phyloP scores from a whole-genome alignment of 1,284 basidiomycete species.

The Coniferiporia sulphurascens region DNA sequence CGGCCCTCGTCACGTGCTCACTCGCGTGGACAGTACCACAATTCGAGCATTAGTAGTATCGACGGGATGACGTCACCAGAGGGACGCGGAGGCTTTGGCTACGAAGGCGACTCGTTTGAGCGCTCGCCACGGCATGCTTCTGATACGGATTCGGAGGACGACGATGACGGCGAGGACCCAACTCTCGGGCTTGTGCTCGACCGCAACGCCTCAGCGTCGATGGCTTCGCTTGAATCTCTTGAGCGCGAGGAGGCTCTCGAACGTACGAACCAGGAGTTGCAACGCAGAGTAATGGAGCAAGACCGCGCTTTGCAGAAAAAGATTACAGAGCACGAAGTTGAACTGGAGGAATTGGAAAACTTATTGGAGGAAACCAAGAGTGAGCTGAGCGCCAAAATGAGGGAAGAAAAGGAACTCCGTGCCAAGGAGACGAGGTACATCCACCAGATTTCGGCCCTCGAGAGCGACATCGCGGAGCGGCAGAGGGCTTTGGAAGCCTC shows the following conservation, averaged over 20 bases:
- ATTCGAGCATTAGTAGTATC: conserved; percentile 16
- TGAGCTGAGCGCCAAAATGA: conserved; percentile 70
- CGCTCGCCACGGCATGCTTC: conserved; percentile 27
- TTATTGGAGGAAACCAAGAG: conserved; percentile 67
- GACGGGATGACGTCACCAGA: conserved; percentile 8
- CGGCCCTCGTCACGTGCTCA: conserved; percentile 59
- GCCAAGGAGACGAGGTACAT: conserved; percentile 72
- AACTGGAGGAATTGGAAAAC: conserved; percentile 70
- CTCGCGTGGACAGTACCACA: conserved; percentile 39
- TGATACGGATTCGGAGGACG: conserved; percentile 40
- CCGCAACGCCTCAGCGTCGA: conserved; percentile 44
- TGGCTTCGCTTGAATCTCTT: conserved; percentile 55
- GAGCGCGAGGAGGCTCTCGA: conserved; percentile 68
- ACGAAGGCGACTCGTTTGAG: conserved; percentile 25
- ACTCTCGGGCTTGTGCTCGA: conserved; percentile 54
- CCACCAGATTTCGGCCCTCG: conserved; percentile 62
- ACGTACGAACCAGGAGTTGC: conserved; percentile 68
- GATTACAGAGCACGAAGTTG: conserved; percentile 67
- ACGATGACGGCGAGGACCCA: conserved; percentile 45
- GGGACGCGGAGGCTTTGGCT: conserved; percentile 16
- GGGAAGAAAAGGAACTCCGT: conserved; percentile 85
- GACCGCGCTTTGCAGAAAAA: conserved; percentile 63
- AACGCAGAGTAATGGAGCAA: conserved; percentile 65
- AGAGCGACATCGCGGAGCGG: conserved; percentile 73
- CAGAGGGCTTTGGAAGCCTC: conserved; percentile 67